Evolutionary conservation across 495 filamentous ascomycete genomes (phyloP).

Genomic region (Xylaria flabelliformis): DNA sequence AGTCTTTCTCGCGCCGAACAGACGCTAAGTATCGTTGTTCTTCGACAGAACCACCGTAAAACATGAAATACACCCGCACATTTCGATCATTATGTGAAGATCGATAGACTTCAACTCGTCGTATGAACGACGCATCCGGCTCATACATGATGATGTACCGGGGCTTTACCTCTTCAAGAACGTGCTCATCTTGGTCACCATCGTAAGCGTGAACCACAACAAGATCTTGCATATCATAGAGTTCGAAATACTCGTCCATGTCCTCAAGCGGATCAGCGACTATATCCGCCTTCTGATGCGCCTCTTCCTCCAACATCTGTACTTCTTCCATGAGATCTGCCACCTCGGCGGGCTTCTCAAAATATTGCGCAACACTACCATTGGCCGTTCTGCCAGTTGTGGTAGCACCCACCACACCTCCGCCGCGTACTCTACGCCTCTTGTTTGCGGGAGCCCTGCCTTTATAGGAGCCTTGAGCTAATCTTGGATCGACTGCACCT

Average conservation of each 20-base stretch:
- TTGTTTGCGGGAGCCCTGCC: conserved; percentile 78
- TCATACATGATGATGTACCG: conserved; percentile 99
- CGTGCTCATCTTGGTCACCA: conserved; percentile 93
- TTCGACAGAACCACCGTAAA: conserved; percentile 92
- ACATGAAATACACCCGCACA: conserved; percentile 93
- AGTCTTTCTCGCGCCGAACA: conserved; percentile 91
- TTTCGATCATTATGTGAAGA: conserved; percentile 90
- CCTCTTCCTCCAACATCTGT: conserved; percentile 79
- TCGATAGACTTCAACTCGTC: conserved; percentile 92
- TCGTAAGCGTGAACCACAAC: conserved; percentile 88
- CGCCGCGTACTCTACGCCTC: conserved; percentile 85
- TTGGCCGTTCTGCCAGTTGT: conserved; percentile 58
- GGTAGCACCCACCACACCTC: conserved; percentile 61
- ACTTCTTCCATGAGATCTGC: conserved; percentile 69
- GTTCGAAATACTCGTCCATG: conserved; percentile 90
- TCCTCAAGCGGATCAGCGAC: conserved; percentile 81
- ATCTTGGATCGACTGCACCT: conserved; percentile 59
- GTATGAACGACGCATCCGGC: conserved; percentile 93
- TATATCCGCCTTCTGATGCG: conserved; percentile 77
- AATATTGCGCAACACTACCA: conserved; percentile 56
- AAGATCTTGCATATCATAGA: conserved; percentile 90
- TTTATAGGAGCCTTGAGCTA: conserved; percentile 47
- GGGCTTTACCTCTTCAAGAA: conserved; percentile 90
- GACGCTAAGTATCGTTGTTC: conserved; percentile 92
- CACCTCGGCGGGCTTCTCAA: conserved; percentile 56